Conservation (phyloP, 2,329 filamentous ascomycete species). For the Colletotrichum gloeosporioides region DNA sequence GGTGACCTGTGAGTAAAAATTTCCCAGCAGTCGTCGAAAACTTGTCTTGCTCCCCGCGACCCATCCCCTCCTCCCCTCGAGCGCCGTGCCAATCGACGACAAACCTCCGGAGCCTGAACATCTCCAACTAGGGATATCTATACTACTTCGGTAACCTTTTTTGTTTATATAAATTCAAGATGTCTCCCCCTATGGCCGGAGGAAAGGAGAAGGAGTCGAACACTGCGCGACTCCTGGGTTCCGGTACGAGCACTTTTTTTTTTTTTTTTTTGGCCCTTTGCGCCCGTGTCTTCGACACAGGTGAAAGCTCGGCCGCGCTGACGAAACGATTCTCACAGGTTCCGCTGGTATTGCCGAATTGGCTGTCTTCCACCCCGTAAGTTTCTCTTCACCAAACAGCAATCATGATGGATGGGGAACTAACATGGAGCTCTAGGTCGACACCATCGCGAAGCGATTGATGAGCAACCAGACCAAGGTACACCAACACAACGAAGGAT, state of each 20-base stretch:
- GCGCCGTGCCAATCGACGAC: constrained; percentile 12
- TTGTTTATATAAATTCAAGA: constrained; percentile 33
- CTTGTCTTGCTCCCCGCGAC: constrained; percentile 5
- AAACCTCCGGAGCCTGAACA: neutral
- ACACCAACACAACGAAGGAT: constrained; percentile 57
- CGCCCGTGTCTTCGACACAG: neutral
- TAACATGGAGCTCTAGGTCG: constrained; percentile 66
- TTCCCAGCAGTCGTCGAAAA: constrained; percentile 16
- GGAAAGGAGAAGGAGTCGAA: constrained; percentile 81
- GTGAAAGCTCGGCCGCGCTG: constrained; percentile 4
- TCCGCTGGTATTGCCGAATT: constrained; percentile 93
- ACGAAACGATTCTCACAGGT: constrained; percentile 58
- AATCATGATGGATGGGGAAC: neutral
- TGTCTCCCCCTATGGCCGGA: constrained; percentile 63
- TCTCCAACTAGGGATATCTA: neutral
- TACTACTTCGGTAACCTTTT: neutral
- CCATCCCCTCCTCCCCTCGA: neutral
- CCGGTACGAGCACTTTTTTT: constrained; percentile 61
- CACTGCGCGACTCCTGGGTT: constrained; percentile 85
- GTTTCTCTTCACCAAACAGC: constrained; percentile 23
- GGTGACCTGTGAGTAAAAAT: constrained; percentile 19
- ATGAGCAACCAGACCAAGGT: constrained; percentile 88
- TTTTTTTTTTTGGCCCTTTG: neutral
- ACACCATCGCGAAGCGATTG: constrained; percentile 97
- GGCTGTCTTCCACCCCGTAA: constrained; percentile 88